These are phyloP conservation scores for Colletotrichum sp. DNA, from an alignment of 2,329 filamentous ascomycete genomes.

Conservation along the genomic window DNA sequence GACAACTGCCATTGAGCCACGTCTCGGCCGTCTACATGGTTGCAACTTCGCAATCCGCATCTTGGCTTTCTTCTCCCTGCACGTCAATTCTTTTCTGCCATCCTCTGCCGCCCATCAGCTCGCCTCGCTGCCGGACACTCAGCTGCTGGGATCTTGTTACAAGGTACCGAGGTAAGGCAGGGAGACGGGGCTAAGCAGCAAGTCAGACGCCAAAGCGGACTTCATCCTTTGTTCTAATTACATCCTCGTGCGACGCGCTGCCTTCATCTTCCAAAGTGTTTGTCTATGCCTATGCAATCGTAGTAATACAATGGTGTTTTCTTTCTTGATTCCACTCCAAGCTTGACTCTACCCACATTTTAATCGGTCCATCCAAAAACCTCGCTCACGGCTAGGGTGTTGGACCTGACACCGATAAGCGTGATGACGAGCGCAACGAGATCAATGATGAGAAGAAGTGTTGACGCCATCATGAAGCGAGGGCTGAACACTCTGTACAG, in stretches of 20 bases:
- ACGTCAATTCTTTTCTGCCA: background rate
- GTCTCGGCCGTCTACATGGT: background rate
- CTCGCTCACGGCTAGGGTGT: slow-evolving; percentile 79
- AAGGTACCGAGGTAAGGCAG: slow-evolving; percentile 9
- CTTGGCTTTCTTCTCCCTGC: background rate
- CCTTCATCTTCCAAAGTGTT: background rate
- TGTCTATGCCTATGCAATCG: background rate
- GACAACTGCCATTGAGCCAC: slow-evolving; percentile 1
- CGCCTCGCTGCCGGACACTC: background rate
- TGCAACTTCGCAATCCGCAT: background rate
- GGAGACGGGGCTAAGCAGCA: background rate
- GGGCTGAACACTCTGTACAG: slow-evolving; percentile 93
- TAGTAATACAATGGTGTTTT: background rate
- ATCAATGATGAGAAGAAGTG: slow-evolving; percentile 78
- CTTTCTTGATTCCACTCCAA: background rate
- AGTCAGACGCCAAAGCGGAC: slow-evolving; percentile 11
- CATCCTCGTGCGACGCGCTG: background rate
- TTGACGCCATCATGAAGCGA: slow-evolving; percentile 82
- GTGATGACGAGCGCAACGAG: slow-evolving; percentile 73
- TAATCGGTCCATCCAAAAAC: slow-evolving; percentile 82
- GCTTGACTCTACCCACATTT: background rate
- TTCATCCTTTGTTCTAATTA: slow-evolving; percentile 6
- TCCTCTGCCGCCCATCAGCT: background rate
- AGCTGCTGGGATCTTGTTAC: background rate
- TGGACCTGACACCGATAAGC: slow-evolving; percentile 77